Base-by-base conservation (phyloP, 2,329 filamentous ascomycete species). In the Aspergillus fijiensis region DNA sequence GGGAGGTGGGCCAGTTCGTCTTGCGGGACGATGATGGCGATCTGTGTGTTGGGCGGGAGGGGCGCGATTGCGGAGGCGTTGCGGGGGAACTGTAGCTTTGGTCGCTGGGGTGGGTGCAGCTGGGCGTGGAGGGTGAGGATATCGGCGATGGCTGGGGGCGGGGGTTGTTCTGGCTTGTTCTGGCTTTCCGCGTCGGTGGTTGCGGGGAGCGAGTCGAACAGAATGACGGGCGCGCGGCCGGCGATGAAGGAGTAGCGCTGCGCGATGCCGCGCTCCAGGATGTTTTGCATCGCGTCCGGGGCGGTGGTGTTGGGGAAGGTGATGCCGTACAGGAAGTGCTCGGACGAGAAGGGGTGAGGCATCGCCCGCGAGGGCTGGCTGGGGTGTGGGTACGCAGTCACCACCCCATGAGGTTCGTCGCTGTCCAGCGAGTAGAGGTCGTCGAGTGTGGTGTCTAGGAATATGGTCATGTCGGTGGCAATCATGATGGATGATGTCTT, bases 381-480 rank as follows among this genome's bases (percentile, higher is more conserved):
- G 1, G 57, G 45, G 31, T 49, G n/a, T 6, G 52, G 51, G 45
- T 55, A 59, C 4, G 35, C 47, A n/a, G 45, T 29, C 12, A 55
- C 29, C 10, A 59, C n/a, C 19, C 21, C 23, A 4, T 47, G 42
- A 0, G 27, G 2, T 2, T 21, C 27, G 16, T 31, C 31, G 27
- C 31, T 51, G 33, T 59, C 51, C 16, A 59, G 21, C 2, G 31
- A 11, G 10, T 59, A 59, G 5, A 59, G 57, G 9, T 59, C 52
- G 21, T 29, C 42, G 23, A 59, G 19, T 3, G 57, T 59, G 33
- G n/a, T 55, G 57, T 59, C 57, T 3, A 59, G 51, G 3, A 35
- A 7, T 21, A 59, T 27, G 9, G 45, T 48, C 3, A 27, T 56
- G n/a, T 53, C 9, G 51, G 3, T 10, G 29, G 7, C 27, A 9